These are phyloP conservation scores for Rubia balearica DNA, from an alignment of 305 asterid species.

Conservation along the genomic window DNA sequence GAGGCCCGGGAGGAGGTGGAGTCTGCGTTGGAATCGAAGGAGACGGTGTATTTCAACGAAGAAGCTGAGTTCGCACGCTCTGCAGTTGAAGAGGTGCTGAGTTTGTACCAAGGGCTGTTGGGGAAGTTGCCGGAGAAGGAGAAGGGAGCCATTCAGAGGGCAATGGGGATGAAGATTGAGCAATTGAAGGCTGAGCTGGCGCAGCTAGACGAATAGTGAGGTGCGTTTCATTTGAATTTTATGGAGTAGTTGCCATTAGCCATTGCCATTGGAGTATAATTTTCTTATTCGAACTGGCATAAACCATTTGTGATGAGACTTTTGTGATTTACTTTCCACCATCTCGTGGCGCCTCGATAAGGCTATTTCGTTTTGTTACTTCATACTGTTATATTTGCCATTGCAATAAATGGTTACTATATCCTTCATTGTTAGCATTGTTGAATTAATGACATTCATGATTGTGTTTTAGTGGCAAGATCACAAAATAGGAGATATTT, in stretches of 20 bases:
- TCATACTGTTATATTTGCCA: too few species aligned
- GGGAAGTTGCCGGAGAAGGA: slow-evolving; percentile 52
- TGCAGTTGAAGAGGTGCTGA: slow-evolving; percentile 67
- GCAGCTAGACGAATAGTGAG: slow-evolving; percentile 61
- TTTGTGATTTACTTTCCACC: not conserved
- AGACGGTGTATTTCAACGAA: slow-evolving; percentile 84
- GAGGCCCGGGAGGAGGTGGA: slow-evolving; percentile 99
- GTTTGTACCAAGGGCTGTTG: slow-evolving; percentile 55
- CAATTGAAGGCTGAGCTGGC: slow-evolving; percentile 86
- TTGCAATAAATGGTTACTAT: not conserved
- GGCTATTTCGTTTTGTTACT: too few species aligned
- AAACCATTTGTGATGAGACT: not conserved
- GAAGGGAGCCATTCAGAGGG: slow-evolving; percentile 62
- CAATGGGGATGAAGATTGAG: slow-evolving; percentile 96
- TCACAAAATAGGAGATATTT: not conserved
- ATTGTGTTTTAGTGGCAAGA: not conserved
- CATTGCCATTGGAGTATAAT: not conserved
- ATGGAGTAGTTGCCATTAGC: not conserved
- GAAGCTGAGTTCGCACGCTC: slow-evolving; percentile 95
- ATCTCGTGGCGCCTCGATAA: not conserved
- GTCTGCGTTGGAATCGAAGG: slow-evolving; percentile 87
- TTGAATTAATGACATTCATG: too few species aligned
- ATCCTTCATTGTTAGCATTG: too few species aligned
- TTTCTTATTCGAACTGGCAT: not conserved
- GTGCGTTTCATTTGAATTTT: not conserved